Percentiles rank a stretch among this genome's conserved stretches.
Evolutionary conservation across 1,284 basidiomycete species (phyloP).

Genomic region (Lignosus rhinocerotis): DNA sequence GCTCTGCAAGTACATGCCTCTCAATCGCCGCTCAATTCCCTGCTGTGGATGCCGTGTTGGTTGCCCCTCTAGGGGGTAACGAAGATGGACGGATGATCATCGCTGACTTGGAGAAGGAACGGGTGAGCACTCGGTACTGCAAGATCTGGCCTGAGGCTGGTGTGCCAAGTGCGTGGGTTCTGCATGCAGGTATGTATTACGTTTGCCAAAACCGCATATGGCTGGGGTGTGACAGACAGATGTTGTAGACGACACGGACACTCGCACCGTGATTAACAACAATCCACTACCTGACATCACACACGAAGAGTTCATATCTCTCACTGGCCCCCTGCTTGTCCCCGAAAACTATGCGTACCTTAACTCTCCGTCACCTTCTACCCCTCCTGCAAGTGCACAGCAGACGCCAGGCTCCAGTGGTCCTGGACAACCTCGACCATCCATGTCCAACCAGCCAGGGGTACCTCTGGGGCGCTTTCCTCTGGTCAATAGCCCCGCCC

Average conservation of each 20-base stretch:
- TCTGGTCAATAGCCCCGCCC: conserved; percentile 62
- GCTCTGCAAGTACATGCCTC: conserved; percentile 70
- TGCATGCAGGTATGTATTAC: conserved; percentile 57
- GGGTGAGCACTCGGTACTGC: conserved; percentile 70
- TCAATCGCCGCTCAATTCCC: conserved; percentile 71
- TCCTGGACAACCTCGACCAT: conserved; percentile 35
- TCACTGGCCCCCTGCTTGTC: conserved; percentile 73
- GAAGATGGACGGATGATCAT: conserved; percentile 65
- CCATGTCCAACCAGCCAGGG: conserved; percentile 42
- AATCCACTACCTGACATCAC: conserved; percentile 82
- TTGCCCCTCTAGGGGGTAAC: conserved; percentile 72
- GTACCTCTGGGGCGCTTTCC: conserved; percentile 32
- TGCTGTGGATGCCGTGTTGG: conserved; percentile 63
- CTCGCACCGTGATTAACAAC: conserved; percentile 75
- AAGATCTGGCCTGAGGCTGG: conserved; percentile 70
- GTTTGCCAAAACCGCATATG: background rate
- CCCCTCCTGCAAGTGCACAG: conserved; percentile 27
- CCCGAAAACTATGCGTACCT: conserved; percentile 67
- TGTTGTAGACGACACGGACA: conserved; percentile 52
- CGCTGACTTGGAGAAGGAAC: conserved; percentile 63
- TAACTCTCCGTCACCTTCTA: conserved; percentile 27
- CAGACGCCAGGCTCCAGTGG: conserved; percentile 16
- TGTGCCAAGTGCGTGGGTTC: conserved; percentile 79
- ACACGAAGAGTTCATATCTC: conserved; percentile 78
- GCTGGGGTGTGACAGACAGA: background rate